A percentile compares a stretch with the other conserved stretches of the same genome.
Evolutionary conservation across 1,284 basidiomycete genomes (phyloP).

Genomic region (Irpex rosettiformis): DNA sequence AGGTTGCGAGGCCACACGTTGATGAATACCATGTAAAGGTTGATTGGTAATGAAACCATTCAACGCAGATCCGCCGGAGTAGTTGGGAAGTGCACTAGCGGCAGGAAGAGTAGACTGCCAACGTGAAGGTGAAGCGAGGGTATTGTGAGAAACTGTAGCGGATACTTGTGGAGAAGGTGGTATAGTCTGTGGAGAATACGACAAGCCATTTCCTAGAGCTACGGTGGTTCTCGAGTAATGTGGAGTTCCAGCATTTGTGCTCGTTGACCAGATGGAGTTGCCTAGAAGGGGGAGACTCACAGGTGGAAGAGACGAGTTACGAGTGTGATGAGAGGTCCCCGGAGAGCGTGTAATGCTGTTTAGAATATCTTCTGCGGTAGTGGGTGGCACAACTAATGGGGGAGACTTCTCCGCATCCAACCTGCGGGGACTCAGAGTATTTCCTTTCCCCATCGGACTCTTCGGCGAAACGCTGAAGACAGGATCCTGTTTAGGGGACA

Average conservation of each 20-base stretch:
- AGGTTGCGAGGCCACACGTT: conserved; percentile 22
- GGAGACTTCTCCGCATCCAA: conserved; percentile 13
- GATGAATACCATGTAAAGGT: conserved; percentile 16
- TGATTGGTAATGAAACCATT: conserved; percentile 5
- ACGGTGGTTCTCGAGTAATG: conserved; percentile 3
- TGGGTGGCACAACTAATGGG: conserved; percentile 24
- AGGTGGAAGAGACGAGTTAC: conserved; percentile 26
- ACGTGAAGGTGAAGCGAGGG: background rate
- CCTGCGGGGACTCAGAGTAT: conserved; percentile 14
- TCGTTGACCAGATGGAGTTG: conserved; percentile 15
- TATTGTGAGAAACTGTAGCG: conserved; percentile 4
- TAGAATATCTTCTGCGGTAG: conserved; percentile 62
- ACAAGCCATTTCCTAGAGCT: background rate
- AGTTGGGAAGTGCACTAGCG: conserved; percentile 14
- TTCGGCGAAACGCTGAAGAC: conserved; percentile 10
- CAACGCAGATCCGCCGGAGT: background rate
- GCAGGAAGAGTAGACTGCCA: conserved; percentile 11
- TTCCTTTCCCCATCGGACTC: conserved; percentile 11
- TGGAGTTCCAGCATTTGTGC: background rate
- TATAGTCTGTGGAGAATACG: conserved; percentile 1
- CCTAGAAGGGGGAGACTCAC: conserved; percentile 25
- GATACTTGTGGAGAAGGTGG: background rate
- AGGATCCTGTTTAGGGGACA: conserved; percentile 15
- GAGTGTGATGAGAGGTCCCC: conserved; percentile 21
- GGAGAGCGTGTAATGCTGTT: conserved; percentile 33